Conservation (phyloP, 495 filamentous ascomycete species). For the Xylaria scruposa region DNA sequence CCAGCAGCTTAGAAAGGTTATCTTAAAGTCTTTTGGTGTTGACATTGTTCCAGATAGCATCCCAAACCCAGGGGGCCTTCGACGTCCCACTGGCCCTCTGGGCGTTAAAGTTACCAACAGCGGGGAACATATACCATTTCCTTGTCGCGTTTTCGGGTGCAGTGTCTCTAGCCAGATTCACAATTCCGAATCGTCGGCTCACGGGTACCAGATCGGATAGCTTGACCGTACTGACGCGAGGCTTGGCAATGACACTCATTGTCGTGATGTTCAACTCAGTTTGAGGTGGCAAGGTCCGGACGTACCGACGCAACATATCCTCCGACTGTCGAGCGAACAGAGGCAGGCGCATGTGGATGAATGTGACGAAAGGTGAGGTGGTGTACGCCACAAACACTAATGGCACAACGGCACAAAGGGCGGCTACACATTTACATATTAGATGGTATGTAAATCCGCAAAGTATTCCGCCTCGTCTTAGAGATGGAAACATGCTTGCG, state of each 20-base stretch:
- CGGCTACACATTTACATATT: conserved; percentile 49
- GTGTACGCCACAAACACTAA: conserved; percentile 70
- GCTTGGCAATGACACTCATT: conserved; percentile 68
- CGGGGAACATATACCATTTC: conserved; percentile 47
- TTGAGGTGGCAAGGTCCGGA: conserved; percentile 64
- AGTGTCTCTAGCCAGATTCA: conserved; percentile 57
- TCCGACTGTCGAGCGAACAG: conserved; percentile 70
- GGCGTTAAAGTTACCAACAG: conserved; percentile 44
- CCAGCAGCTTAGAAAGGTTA: no score
- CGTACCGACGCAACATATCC: conserved; percentile 70
- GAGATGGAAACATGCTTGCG: no score
- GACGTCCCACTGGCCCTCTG: conserved; percentile 29
- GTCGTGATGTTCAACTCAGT: conserved; percentile 73
- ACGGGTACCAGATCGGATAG: conserved; percentile 58
- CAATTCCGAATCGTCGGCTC: conserved; percentile 53
- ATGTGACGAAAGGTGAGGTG: conserved; percentile 73
- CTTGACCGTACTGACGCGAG: conserved; percentile 53
- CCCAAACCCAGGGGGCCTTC: conserved; percentile 32
- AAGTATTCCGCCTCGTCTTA: no score
- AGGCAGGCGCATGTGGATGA: conserved; percentile 72
- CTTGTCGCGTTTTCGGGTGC: conserved; percentile 32
- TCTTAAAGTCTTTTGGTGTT: background rate
- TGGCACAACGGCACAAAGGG: conserved; percentile 66
- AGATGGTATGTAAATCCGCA: background rate
- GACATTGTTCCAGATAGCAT: conserved; percentile 24